Evolutionary conservation across 768 basidiomycete species (phyloP).

Genomic region (Exidia glandulosa): DNA sequence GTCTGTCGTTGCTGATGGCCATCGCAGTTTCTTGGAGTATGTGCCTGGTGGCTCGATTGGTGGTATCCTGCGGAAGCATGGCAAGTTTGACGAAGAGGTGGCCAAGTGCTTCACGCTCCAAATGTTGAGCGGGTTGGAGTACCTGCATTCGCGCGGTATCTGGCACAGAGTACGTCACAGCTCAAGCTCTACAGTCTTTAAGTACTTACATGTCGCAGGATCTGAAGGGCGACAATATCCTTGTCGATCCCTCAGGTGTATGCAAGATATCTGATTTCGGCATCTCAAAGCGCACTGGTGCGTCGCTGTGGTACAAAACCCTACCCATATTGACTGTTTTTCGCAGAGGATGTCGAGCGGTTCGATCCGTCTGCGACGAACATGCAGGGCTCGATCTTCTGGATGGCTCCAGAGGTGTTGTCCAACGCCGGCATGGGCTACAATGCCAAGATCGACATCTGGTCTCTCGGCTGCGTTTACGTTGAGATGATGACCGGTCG

Average conservation of each 20-base stretch:
- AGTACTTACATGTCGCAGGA: conserved; percentile 15
- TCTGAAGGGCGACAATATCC: conserved; percentile 40
- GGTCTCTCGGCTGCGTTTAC: conserved; percentile 36
- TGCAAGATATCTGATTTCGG: conserved; percentile 43
- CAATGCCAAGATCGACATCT: conserved; percentile 38
- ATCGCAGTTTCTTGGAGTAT: conserved; percentile 35
- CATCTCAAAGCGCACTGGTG: conserved; percentile 29
- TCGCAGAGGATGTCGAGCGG: conserved; percentile 28
- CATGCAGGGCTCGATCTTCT: conserved; percentile 38
- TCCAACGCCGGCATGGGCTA: conserved; percentile 25
- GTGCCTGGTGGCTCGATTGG: conserved; percentile 39
- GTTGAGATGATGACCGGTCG: conserved; percentile 38
- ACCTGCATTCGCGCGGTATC: conserved; percentile 32
- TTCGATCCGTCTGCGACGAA: conserved; percentile 28
- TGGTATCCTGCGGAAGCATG: conserved; percentile 31
- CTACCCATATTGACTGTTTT: background rate
- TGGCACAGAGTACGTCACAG: conserved; percentile 26
- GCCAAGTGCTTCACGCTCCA: conserved; percentile 35
- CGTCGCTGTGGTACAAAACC: conserved; percentile 8
- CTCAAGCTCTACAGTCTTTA: background rate
- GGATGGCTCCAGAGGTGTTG: conserved; percentile 35
- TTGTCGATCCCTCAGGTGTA: conserved; percentile 34
- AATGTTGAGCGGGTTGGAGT: conserved; percentile 34
- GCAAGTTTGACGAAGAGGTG: conserved; percentile 31
- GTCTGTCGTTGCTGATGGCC: background rate